Percentiles rank a stretch among this genome's conserved stretches.
phyloP scores from a whole-genome alignment of 495 filamentous ascomycete species.

The Aspergillus coremiiformis region DNA sequence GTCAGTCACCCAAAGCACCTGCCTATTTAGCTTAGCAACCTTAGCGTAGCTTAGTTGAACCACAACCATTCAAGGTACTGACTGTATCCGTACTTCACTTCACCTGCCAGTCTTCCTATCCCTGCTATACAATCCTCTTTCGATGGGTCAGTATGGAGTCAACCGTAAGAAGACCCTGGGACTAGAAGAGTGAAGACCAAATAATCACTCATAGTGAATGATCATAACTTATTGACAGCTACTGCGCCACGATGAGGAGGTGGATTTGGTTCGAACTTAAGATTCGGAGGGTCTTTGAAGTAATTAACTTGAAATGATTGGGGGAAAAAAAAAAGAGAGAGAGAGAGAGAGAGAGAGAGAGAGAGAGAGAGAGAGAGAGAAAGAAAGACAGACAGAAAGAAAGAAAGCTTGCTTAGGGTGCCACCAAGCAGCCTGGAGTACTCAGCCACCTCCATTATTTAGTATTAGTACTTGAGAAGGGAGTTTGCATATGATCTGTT shows the following conservation, averaged over 20 bases:
- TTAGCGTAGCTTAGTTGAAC: not conserved
- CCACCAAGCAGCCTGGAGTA: not conserved
- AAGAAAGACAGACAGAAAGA: too few species aligned
- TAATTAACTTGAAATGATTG: too few species aligned
- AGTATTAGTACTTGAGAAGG: not conserved
- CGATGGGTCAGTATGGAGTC: not conserved
- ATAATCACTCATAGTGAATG: not conserved
- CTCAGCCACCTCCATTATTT: slow-evolving; percentile 5
- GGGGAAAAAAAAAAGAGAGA: too few species aligned
- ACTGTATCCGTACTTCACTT: too few species aligned
- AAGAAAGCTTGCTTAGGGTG: too few species aligned
- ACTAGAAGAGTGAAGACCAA: not conserved
- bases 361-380: not conserved
- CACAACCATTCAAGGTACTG: not conserved
- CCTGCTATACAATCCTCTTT: not conserved
- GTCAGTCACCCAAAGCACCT: not conserved
- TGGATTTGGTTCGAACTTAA: slow-evolving; percentile 4
- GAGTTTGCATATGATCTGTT: not conserved
- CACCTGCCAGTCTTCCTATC: too few species aligned
- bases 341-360: not conserved
- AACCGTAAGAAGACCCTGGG: not conserved
- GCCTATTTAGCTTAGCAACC: slow-evolving; percentile 1
- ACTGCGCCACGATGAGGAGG: not conserved
- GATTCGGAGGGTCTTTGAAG: not conserved
- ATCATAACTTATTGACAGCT: not conserved